Evolutionary conservation across 2,329 filamentous ascomycete genomes (phyloP).

Genomic region (Alternaria brassicae): DNA sequence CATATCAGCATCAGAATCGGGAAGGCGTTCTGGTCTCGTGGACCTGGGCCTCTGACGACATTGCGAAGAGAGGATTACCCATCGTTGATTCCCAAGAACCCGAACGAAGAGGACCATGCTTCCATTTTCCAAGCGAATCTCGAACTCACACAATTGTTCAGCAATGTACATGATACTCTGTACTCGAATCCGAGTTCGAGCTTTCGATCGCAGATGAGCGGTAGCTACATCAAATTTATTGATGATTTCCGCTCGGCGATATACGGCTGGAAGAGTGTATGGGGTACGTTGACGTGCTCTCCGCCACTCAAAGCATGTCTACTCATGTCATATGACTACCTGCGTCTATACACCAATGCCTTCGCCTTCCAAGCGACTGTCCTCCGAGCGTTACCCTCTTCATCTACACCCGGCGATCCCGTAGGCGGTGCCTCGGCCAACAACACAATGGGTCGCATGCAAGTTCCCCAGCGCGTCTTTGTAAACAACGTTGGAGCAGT

Average conservation of each 20-base stretch:
- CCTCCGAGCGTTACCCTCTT: conserved; percentile 52
- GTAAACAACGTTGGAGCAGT: conserved; percentile 59
- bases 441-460: conserved; percentile 30
- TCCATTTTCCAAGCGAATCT: conserved; percentile 74
- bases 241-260: conserved; percentile 75
- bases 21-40: conserved; percentile 76
- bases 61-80: conserved; percentile 72
- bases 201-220: conserved; percentile 72
- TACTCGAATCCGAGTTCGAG: conserved; percentile 75
- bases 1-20: conserved; percentile 73
- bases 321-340: conserved; percentile 74
- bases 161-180: conserved; percentile 75
- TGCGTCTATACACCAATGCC: conserved; percentile 75
- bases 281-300: conserved; percentile 71
- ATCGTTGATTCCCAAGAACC: conserved; percentile 64
- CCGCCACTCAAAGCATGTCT: conserved; percentile 71
- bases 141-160: conserved; percentile 74
- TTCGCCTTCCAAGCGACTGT: conserved; percentile 78
- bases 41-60: conserved; percentile 71
- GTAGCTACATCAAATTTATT: conserved; percentile 77
- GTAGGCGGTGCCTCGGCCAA: not conserved
- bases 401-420: conserved; percentile 20
- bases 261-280: conserved; percentile 73
- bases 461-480: conserved; percentile 54
- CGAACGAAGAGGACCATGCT: conserved; percentile 71